Percentiles rank a stretch among this genome's conserved stretches.
Conservation (phyloP, 192 early-diverging fungal species). For the Phlyctochytrium bullatum region DNA sequence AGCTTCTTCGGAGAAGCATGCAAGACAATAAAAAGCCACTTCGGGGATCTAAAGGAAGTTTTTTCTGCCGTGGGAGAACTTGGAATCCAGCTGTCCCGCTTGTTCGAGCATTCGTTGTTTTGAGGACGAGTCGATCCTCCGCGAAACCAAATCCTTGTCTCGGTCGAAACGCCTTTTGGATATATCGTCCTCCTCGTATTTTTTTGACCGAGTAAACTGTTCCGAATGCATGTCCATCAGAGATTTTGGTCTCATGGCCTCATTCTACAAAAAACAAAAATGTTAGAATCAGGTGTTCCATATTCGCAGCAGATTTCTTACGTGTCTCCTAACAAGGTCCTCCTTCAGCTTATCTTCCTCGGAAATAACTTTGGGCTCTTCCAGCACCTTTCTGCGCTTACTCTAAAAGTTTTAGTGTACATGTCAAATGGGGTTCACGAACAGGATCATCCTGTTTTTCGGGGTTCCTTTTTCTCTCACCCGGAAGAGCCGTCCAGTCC, state of each 20-base stretch:
- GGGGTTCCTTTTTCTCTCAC: constrained; percentile 8
- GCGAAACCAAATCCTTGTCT: constrained; percentile 22
- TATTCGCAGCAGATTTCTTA: not conserved
- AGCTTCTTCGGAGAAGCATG: no score
- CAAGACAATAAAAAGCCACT: no score
- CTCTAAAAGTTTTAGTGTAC: no score
- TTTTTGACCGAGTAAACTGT: constrained; percentile 8
- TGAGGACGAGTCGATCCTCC: constrained; percentile 14
- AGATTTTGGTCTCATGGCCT: constrained; percentile 15
- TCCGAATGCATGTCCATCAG: constrained; percentile 29
- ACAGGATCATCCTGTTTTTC: not conserved
- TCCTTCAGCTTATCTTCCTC: no score
- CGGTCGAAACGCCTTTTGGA: constrained; percentile 15
- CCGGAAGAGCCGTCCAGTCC: constrained; percentile 21
- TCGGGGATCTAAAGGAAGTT: constrained; percentile 2
- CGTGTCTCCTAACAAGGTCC: not conserved
- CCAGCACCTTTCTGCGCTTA: no score
- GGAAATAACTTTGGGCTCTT: no score
- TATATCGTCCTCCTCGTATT: constrained; percentile 26
- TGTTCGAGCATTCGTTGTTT: constrained; percentile 23
- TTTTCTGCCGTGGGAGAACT: constrained; percentile 17
- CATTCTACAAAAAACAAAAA: constrained; percentile 11
- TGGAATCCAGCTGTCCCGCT: constrained; percentile 3
- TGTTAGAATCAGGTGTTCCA: constrained; percentile 2
- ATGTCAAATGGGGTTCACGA: no score